Evolutionary conservation across 2,329 filamentous ascomycete species (phyloP).

Genomic region (Colletotrichum lini): DNA sequence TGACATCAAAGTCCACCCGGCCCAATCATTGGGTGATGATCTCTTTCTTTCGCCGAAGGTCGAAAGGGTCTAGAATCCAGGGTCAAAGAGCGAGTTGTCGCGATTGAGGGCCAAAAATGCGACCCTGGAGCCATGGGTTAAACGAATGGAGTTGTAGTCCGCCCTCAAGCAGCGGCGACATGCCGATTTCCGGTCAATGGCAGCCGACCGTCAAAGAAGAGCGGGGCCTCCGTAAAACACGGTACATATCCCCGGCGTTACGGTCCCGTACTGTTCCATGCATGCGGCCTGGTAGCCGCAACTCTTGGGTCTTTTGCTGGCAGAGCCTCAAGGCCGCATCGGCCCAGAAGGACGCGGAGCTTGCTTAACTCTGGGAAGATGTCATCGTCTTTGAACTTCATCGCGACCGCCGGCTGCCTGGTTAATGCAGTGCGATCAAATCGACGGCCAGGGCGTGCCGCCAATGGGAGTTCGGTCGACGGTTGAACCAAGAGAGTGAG

Average conservation of each 20-base stretch:
- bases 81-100: slow-evolving; percentile 17
- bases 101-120: neutral
- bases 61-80: slow-evolving; percentile 26
- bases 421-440: neutral
- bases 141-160: slow-evolving; percentile 14
- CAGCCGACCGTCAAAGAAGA: slow-evolving; percentile 16
- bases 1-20: slow-evolving; percentile 31
- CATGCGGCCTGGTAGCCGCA: neutral
- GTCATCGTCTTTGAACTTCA: neutral
- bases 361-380: neutral
- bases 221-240: slow-evolving; percentile 38
- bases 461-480: neutral
- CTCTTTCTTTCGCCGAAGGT: slow-evolving; percentile 12
- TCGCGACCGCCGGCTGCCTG: too few relatives aligned
- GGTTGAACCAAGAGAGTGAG: neutral
- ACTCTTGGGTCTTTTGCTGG: neutral
- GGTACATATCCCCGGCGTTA: slow-evolving; percentile 24
- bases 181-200: slow-evolving; percentile 34
- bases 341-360: neutral
- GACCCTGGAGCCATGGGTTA: slow-evolving; percentile 2
- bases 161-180: slow-evolving; percentile 23
- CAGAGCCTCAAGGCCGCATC: slow-evolving; percentile 14
- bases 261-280: slow-evolving; percentile 21
- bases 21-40: slow-evolving; percentile 28
- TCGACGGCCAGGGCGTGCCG: neutral